Conservation (phyloP, 163 green algal genomes). For the Coccomyxa subellipsoidea region DNA sequence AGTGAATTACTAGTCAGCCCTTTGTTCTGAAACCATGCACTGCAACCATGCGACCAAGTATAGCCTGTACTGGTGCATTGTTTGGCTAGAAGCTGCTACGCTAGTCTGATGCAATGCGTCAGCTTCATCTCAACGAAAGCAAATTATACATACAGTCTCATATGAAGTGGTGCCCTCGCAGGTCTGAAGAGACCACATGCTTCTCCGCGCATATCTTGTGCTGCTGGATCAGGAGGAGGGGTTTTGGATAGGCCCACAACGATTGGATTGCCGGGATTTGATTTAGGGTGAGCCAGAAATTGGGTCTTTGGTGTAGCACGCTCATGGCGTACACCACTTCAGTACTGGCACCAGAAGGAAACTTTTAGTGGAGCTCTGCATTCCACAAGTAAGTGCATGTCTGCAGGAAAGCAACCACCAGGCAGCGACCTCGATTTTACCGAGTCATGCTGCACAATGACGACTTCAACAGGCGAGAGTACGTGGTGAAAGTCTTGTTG, state of each 20-base stretch:
- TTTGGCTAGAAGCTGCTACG: no score
- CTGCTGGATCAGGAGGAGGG: slow-evolving; percentile 13
- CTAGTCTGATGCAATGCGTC: no score
- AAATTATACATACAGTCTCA: no score
- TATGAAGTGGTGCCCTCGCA: not conserved
- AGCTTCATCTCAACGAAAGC: no score
- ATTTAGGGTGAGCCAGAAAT: not conserved
- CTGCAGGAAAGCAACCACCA: slow-evolving; percentile 31
- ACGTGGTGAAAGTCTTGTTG: slow-evolving; percentile 82
- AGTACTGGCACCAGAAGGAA: no score
- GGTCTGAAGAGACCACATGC: not conserved
- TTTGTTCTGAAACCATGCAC: no score
- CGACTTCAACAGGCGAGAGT: slow-evolving; percentile 83
- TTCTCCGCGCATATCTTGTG: no score
- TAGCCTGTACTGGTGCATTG: no score
- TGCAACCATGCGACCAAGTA: no score
- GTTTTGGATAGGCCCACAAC: slow-evolving; percentile 21
- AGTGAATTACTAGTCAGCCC: no score
- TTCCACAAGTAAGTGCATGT: not conserved
- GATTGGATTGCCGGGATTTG: not conserved
- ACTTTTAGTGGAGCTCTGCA: no score
- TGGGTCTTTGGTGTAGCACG: not conserved
- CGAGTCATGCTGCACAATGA: slow-evolving; percentile 90
- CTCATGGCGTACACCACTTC: not conserved
- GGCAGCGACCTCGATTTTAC: slow-evolving; percentile 73